phyloP scores from a whole-genome alignment of 768 basidiomycete genomes.

The Boletus vermiculosoides region DNA sequence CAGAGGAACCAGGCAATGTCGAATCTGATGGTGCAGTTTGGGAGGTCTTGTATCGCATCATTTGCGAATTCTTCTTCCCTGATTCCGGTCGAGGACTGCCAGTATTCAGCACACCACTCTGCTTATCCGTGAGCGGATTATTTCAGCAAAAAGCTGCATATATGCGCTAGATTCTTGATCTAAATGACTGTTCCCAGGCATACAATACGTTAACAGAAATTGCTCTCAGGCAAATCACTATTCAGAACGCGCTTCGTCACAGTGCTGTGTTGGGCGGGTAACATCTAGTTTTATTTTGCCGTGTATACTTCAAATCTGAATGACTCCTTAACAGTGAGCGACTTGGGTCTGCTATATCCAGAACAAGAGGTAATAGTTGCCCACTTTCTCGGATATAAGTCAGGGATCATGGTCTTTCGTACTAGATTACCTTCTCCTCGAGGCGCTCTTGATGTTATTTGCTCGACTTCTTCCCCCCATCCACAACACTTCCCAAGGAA shows the following conservation, averaged over 20 bases:
- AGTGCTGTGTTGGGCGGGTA: conserved; percentile 50
- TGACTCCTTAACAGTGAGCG: conserved; percentile 33
- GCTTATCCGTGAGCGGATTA: conserved; percentile 23
- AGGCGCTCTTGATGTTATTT: conserved; percentile 55
- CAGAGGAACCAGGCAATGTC: conserved; percentile 13
- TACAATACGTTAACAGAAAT: conserved; percentile 54
- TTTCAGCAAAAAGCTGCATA: conserved; percentile 18
- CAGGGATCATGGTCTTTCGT: background rate
- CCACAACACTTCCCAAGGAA: conserved; percentile 35
- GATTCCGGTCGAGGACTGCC: conserved; percentile 16
- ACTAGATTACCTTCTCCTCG: conserved; percentile 56
- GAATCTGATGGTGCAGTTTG: conserved; percentile 27
- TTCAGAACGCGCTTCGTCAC: conserved; percentile 48
- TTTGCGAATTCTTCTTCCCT: conserved; percentile 41
- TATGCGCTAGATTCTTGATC: conserved; percentile 26
- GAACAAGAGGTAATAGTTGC: conserved; percentile 44
- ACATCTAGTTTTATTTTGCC: conserved; percentile 5
- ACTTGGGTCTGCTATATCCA: conserved; percentile 49
- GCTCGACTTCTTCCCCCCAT: conserved; percentile 53
- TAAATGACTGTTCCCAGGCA: conserved; percentile 39
- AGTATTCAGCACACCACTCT: conserved; percentile 26
- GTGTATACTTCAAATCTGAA: background rate
- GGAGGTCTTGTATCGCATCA: conserved; percentile 27
- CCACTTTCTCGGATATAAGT: background rate
- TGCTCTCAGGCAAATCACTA: conserved; percentile 38